Evolutionary conservation across 768 basidiomycete genomes (phyloP), one percentile per base, ranked within the genome.

Genomic region (Xanthoconium purpureum): DNA sequence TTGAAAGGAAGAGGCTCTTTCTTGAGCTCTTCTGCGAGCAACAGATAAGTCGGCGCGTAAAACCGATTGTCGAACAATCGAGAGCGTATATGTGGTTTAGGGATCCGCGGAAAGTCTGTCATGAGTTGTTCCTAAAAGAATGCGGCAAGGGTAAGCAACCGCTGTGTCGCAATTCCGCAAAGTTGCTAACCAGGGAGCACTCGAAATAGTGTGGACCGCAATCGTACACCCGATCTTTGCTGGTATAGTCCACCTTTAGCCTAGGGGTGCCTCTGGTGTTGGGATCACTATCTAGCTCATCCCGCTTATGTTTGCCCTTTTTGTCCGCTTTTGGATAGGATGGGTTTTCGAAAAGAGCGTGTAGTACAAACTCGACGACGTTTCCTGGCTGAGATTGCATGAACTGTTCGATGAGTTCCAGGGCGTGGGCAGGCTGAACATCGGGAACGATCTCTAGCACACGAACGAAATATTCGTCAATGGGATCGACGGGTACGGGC

Each of bases 401-500:
- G 57, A 80, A 73, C 43, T 75, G 65, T 37, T 75, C 69, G 32
- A 89, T 64, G 33, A 89, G 80, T 2, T 66, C 58, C 24, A 76
- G 65, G 13, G 79, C 79, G 59, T 89, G 78, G 3, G 76, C 72
- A 5, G 84, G 82, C 20, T 80, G 76, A 24, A 89, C 85, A 61
- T 90, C 87, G 0, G 89, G 89, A 13, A 90, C 68, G 44, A 91
- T 80, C 62, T 89, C 87, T 37, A 87, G 73, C 32, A 89, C 76
- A 40, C 76, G 82, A 2, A 80, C 76, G 32, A 86, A 56, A 43
- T 64, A 70, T 17, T 35, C 62, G 45, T 72, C 73, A 54, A 58
- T 51, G 55, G 53, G 61, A 57, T 55, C 73, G 53, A 51, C 62
- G 29, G 29, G 45, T 6, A 43, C 46, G 14, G 55, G 47, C 24